A percentile compares a stretch with the other conserved stretches of the same genome.
phyloP scores from a whole-genome alignment of 1,284 basidiomycete genomes.

The Xanthoconium separans region DNA sequence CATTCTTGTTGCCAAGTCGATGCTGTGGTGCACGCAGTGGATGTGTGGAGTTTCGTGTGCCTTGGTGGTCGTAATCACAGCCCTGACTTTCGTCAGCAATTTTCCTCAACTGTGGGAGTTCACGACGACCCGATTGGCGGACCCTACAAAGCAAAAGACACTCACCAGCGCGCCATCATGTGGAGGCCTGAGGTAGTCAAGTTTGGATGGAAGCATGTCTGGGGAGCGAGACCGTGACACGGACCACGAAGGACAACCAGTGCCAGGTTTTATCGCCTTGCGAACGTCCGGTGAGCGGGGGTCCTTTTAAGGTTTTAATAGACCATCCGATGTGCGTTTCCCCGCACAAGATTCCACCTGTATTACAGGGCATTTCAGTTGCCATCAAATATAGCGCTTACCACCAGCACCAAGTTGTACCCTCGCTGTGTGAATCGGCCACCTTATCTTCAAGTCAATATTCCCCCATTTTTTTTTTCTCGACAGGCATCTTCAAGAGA shows the following conservation, averaged over 20 bases:
- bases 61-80: background rate
- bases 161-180: conserved; percentile 15
- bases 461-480: too few relatives aligned
- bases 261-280: background rate
- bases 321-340: background rate
- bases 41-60: background rate
- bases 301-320: conserved; percentile 1
- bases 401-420: conserved; percentile 6
- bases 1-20: background rate
- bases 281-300: background rate
- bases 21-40: conserved; percentile 1
- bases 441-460: background rate
- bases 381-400: background rate
- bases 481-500: background rate
- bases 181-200: background rate
- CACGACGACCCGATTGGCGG: background rate
- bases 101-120: conserved; percentile 3
- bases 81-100: background rate
- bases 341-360: conserved; percentile 7
- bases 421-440: background rate
- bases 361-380: conserved; percentile 2
- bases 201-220: background rate
- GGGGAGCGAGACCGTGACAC: background rate
- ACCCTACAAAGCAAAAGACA: background rate
- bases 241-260: background rate